Evolutionary conservation across 225 moss, liverwort and hornwort genomes (phyloP).

Genomic region (Antitrichia curtipendula): DNA sequence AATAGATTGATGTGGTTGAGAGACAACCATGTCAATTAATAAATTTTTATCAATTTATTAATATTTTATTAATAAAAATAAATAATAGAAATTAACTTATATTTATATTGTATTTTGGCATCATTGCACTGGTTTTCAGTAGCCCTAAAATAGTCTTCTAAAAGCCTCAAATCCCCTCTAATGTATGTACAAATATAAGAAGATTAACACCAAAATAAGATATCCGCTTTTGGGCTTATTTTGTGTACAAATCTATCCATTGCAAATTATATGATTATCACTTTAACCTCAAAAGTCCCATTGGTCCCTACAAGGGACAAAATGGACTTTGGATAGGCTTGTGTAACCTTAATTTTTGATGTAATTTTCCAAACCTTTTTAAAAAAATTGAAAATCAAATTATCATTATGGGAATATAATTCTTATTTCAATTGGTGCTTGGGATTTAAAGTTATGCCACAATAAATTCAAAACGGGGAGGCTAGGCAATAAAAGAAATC

Average conservation of each 20-base stretch:
- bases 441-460: neutral
- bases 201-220: too few species aligned
- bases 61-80: too few species aligned
- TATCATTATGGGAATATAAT: neutral
- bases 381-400: neutral
- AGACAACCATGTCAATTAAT: too few species aligned
- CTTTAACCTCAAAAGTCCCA: neutral
- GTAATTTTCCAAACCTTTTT: neutral
- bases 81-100: too few species aligned
- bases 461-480: neutral
- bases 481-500: neutral
- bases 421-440: neutral
- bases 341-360: accelerated
- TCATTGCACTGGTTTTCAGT: too few species aligned
- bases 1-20: too few species aligned
- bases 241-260: neutral
- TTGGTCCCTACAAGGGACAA: accelerated
- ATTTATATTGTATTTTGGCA: too few species aligned
- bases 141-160: too few species aligned
- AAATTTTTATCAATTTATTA: too few species aligned
- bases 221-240: accelerated
- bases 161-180: too few species aligned
- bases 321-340: accelerated
- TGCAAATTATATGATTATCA: neutral
- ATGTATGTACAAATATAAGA: neutral